A percentile compares a stretch with the other conserved stretches of the same genome.
Conservation (phyloP, 164 flowering plant species). For the Echeveria elegans region DNA sequence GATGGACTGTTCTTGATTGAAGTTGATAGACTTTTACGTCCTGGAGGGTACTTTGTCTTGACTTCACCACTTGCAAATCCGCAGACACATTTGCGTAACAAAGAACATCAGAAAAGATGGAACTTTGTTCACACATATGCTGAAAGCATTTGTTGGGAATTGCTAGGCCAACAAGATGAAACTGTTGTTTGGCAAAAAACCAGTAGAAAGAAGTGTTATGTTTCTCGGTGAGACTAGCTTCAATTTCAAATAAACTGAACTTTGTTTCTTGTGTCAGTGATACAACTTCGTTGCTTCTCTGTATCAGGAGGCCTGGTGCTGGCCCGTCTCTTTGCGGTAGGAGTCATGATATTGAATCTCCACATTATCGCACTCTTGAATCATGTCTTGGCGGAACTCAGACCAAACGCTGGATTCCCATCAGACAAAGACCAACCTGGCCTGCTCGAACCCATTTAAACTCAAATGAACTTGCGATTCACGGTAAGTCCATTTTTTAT, state of each 20-base stretch:
- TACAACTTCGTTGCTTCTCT: conserved; percentile 10
- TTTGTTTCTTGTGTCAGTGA: neutral
- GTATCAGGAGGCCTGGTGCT: conserved; percentile 57
- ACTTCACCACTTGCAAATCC: conserved; percentile 76
- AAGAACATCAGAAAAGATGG: conserved; percentile 66
- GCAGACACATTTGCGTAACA: conserved; percentile 39
- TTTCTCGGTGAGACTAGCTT: conserved; percentile 45
- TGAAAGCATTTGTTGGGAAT: conserved; percentile 74
- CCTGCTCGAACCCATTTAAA: conserved; percentile 63
- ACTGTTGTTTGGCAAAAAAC: conserved; percentile 96
- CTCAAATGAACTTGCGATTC: conserved; percentile 49
- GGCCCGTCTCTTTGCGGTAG: conserved; percentile 63
- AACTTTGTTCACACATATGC: conserved; percentile 46
- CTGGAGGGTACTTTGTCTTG: conserved; percentile 99
- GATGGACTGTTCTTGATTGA: conserved; percentile 79
- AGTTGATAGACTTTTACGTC: conserved; percentile 83
- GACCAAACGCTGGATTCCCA: conserved; percentile 82
- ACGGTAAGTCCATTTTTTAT: conserved; percentile 44
- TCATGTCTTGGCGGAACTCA: conserved; percentile 84
- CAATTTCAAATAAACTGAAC: neutral
- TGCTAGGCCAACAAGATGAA: conserved; percentile 91
- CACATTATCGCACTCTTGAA: conserved; percentile 77
- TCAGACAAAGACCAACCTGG: conserved; percentile 61
- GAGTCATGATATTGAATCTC: conserved; percentile 73
- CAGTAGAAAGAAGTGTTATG: conserved; percentile 54